Evolutionary conservation across 306 rosid genomes (phyloP).

Genomic region (Malus asiatica): DNA sequence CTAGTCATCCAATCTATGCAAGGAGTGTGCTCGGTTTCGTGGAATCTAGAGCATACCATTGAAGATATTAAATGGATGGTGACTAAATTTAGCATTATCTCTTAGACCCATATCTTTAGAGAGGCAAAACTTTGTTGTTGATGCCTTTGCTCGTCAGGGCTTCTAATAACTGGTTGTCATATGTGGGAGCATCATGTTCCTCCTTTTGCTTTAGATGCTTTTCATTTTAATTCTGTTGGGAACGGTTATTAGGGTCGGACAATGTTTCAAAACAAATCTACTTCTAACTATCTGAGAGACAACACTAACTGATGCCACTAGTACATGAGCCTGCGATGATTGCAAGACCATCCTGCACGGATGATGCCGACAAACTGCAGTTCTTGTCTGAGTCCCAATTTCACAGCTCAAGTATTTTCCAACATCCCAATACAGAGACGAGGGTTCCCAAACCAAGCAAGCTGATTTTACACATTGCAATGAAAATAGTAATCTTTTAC

Average conservation of each 20-base stretch:
- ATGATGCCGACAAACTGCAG: not conserved
- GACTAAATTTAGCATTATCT: too few relatives aligned
- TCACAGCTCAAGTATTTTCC: not conserved
- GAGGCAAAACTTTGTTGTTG: too few relatives aligned
- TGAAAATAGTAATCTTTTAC: not conserved
- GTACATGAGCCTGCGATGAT: not conserved
- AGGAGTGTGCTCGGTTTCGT: too few relatives aligned
- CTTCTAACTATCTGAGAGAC: not conserved
- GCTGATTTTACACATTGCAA: not conserved
- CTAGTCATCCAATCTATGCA: too few relatives aligned
- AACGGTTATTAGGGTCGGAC: not conserved
- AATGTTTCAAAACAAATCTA: not conserved
- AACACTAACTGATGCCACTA: not conserved
- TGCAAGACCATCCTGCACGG: not conserved
- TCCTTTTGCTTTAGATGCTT: too few relatives aligned
- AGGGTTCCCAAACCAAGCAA: not conserved
- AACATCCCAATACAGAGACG: not conserved
- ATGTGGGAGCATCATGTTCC: too few relatives aligned
- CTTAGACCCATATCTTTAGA: too few relatives aligned
- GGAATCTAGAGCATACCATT: too few relatives aligned
- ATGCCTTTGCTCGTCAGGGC: too few relatives aligned
- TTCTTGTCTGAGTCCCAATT: not conserved
- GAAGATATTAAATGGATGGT: too few relatives aligned
- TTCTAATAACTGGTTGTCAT: too few relatives aligned
- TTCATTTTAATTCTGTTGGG: too few relatives aligned